Percentiles rank a stretch among this genome's conserved stretches.
Evolutionary conservation across 2,329 filamentous ascomycete species (phyloP).

Genomic region (Ophiostoma fasciatum): DNA sequence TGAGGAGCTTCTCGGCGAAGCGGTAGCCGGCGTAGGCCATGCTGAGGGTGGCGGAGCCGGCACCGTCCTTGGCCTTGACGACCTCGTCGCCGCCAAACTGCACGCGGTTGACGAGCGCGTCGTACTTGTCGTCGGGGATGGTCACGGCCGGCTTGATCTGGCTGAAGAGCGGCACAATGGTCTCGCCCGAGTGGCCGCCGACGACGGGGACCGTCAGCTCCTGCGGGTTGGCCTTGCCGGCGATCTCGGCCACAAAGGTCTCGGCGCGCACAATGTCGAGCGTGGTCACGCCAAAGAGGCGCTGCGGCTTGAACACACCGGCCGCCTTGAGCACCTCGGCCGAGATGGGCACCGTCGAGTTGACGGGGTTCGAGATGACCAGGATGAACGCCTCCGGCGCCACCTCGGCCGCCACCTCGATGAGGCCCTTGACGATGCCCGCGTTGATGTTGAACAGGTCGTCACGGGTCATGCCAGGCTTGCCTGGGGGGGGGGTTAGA

Average conservation of each 20-base stretch:
- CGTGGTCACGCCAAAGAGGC: slow-evolving; percentile 95
- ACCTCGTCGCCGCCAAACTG: slow-evolving; percentile 97
- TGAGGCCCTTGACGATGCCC: slow-evolving; percentile 87
- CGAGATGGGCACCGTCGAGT: slow-evolving; percentile 95
- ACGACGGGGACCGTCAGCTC: slow-evolving; percentile 82
- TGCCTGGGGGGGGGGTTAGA: slow-evolving; percentile 64
- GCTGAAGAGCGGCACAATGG: slow-evolving; percentile 95
- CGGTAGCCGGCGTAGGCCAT: slow-evolving; percentile 90
- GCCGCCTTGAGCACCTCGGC: slow-evolving; percentile 92
- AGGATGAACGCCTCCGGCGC: slow-evolving; percentile 89
- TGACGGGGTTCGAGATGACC: slow-evolving; percentile 98
- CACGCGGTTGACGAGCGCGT: slow-evolving; percentile 81
- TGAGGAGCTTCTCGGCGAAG: slow-evolving; percentile 92
- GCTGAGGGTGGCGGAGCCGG: slow-evolving; percentile 69
- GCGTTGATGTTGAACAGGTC: slow-evolving; percentile 99
- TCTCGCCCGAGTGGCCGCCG: slow-evolving; percentile 94
- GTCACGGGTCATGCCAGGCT: slow-evolving; percentile 98
- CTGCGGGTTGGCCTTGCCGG: slow-evolving; percentile 66
- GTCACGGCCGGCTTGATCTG: slow-evolving; percentile 64
- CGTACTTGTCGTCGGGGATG: slow-evolving; percentile 81
- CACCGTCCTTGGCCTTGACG: slow-evolving; percentile 73
- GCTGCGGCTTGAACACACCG: slow-evolving; percentile 86
- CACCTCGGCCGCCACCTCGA: slow-evolving; percentile 74
- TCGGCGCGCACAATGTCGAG: slow-evolving; percentile 96
- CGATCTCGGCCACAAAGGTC: slow-evolving; percentile 82